A percentile compares a stretch with the other conserved stretches of the same genome.
These are phyloP conservation scores for Penicillium concentricum DNA, from an alignment of 2,329 filamentous ascomycete genomes.

Conservation along the genomic window DNA sequence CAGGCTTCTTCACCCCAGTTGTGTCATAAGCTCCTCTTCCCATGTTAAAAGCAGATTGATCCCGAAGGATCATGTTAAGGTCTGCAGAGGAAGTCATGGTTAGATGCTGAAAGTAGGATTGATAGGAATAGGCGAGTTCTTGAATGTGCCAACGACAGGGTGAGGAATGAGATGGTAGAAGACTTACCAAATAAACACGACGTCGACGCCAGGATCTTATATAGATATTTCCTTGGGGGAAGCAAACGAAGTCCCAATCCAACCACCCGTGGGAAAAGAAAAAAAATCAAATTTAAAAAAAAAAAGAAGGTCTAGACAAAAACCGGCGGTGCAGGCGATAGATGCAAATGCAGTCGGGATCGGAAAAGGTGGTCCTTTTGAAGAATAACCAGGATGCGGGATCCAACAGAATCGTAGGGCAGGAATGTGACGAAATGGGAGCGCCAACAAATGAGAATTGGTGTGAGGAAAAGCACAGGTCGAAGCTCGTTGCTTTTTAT, in stretches of 20 bases:
- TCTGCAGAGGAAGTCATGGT: constrained; percentile 34
- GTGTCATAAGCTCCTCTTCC: constrained; percentile 54
- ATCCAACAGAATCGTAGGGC: constrained; percentile 29
- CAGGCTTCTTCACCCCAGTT: constrained; percentile 52
- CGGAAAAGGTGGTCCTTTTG: constrained; percentile 36
- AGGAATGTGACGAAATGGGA: constrained; percentile 32
- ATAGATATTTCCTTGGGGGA: constrained; percentile 16
- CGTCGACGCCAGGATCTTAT: constrained; percentile 24
- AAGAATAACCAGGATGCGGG: constrained; percentile 30
- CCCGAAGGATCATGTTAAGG: constrained; percentile 43
- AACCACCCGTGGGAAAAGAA: constrained; percentile 21
- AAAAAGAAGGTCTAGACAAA: constrained; percentile 23
- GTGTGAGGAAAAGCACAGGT: constrained; percentile 11
- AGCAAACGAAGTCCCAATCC: constrained; percentile 26
- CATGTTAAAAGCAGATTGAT: constrained; percentile 48
- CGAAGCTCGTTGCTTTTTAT: constrained; percentile 27
- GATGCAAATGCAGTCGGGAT: constrained; percentile 37
- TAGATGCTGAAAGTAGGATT: constrained; percentile 16
- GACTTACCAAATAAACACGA: constrained; percentile 24
- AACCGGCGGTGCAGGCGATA: constrained; percentile 26
- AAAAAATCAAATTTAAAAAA: constrained; percentile 6
- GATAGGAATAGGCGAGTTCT: not conserved
- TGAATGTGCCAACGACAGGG: constrained; percentile 6
- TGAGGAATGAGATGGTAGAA: constrained; percentile 16
- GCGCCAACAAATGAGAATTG: constrained; percentile 20